These are phyloP conservation scores for Mangifera indica DNA, from an alignment of 345 rosid genomes.

Conservation along the genomic window DNA sequence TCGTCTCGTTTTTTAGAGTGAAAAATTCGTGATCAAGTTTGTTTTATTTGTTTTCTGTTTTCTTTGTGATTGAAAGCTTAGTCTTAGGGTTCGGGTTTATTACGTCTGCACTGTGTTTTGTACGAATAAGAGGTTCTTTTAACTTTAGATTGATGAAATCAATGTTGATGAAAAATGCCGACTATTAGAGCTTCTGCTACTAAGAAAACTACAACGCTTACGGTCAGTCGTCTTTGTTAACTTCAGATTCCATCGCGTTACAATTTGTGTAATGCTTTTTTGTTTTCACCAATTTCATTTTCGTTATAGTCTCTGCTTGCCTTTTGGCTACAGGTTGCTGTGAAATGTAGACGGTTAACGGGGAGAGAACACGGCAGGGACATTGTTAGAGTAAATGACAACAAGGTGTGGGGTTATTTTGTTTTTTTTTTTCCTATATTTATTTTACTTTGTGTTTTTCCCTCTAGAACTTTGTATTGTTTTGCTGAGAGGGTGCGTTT, in stretches of 20 bases:
- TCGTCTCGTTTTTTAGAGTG: not conserved
- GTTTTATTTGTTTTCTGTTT: not conserved
- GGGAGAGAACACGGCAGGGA: conserved; percentile 66
- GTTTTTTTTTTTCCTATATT: too few species aligned
- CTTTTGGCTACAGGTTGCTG: conserved; percentile 61
- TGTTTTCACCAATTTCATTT: not conserved
- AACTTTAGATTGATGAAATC: not conserved
- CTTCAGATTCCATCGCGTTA: not conserved
- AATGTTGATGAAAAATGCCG: conserved; percentile 50
- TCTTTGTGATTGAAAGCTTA: not conserved
- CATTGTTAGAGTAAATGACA: conserved; percentile 73
- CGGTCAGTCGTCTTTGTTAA: conserved; percentile 35
- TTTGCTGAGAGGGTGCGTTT: not conserved
- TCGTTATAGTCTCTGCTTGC: not conserved
- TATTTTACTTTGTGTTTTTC: not conserved
- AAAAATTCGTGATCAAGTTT: not conserved
- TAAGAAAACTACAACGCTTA: conserved; percentile 63
- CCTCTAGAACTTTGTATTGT: not conserved
- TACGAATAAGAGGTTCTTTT: too few species aligned
- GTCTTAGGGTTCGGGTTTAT: not conserved
- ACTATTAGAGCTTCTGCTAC: conserved; percentile 62
- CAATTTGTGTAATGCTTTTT: not conserved
- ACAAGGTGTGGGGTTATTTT: conserved; percentile 41
- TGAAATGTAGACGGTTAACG: conserved; percentile 72
- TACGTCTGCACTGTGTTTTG: too few species aligned